Percentiles rank a stretch among this genome's conserved stretches.
phyloP scores from a whole-genome alignment of 1,284 basidiomycete species.

The Mycosarcoma mackinlayi region DNA sequence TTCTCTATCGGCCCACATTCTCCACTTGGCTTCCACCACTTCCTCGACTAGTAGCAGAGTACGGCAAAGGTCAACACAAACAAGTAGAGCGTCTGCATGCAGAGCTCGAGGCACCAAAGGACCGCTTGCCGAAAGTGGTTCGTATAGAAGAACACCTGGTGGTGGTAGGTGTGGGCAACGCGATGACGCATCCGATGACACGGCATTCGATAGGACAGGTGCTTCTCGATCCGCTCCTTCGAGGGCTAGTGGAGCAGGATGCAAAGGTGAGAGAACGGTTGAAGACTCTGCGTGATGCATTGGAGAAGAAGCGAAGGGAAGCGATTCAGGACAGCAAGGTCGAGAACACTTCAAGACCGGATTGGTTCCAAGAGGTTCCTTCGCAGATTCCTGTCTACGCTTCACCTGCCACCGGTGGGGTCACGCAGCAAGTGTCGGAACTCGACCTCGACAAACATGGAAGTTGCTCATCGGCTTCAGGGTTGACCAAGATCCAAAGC shows the following conservation, averaged over 20 bases:
- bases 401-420: no score
- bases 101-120: constrained; percentile 8
- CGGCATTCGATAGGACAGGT: constrained; percentile 42
- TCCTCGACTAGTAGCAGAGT: constrained; percentile 38
- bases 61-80: constrained; percentile 37
- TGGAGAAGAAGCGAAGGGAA: constrained; percentile 7
- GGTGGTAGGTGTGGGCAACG: constrained; percentile 36
- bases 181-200: constrained; percentile 42
- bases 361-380: constrained; percentile 11
- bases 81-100: constrained; percentile 18
- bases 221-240: constrained; percentile 23
- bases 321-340: constrained; percentile 1
- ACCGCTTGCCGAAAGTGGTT: constrained; percentile 14
- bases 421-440: background rate
- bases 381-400: background rate
- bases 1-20: constrained; percentile 25
- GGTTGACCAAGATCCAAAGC: background rate
- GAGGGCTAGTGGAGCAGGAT: constrained; percentile 10
- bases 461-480: background rate
- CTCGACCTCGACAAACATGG: constrained; percentile 3
- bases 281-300: background rate
- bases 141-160: constrained; percentile 15
- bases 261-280: background rate
- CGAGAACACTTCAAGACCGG: background rate
- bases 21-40: background rate